Base-by-base conservation (phyloP, 257 asterid species). In the Salvia miltiorrhiza region DNA sequence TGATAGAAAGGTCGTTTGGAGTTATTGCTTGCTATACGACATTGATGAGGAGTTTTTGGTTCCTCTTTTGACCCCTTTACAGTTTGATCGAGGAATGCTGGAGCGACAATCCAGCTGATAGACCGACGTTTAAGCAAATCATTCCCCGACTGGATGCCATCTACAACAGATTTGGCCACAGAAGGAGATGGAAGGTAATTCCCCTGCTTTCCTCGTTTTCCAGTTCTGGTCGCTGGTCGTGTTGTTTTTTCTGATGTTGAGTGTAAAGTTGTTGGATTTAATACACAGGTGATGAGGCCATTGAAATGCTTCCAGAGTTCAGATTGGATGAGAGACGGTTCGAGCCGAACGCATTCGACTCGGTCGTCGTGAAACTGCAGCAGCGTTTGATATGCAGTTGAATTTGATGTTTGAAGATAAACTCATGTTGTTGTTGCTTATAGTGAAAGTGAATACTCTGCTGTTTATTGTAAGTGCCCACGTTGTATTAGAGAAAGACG, bases 61-160 rank as follows among this genome's bases (percentile, higher is more conserved):
- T 23, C 16, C 16, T 7, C 50, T 61, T 61, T 47, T 17, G 53
- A 21, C 58, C 32, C 5, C 3, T 54, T 73, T 78, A 67, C 84
- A 93, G 98, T 74, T 73, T 93, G 90, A 93, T 93, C 56, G 89
- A 88, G 80, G 96, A 85, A 67, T 93, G 98, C 73, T 93, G 97
- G 98, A 78, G 76, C 40, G 95, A 86, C 68, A 78, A 79, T 19
- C 89, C 96, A 53, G 77, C 90, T 62, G 45, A 79, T 23, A 82
- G 98, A 63, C 98, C 98, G 8, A 85, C 96, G 13, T 93, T 93
- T 58, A 87, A 87, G 90, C 79, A 88, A 74, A 90, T 93, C 26
- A 93, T 93, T 73, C 97, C 96, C 4, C 86, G 83, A 56, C 79
- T 93, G 57, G 96, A 83, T 73, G 72, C 84, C 73, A 88, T 88